These are phyloP conservation scores for Sparassis latifolia DNA, from an alignment of 1,284 basidiomycete genomes.

Conservation along the genomic window DNA sequence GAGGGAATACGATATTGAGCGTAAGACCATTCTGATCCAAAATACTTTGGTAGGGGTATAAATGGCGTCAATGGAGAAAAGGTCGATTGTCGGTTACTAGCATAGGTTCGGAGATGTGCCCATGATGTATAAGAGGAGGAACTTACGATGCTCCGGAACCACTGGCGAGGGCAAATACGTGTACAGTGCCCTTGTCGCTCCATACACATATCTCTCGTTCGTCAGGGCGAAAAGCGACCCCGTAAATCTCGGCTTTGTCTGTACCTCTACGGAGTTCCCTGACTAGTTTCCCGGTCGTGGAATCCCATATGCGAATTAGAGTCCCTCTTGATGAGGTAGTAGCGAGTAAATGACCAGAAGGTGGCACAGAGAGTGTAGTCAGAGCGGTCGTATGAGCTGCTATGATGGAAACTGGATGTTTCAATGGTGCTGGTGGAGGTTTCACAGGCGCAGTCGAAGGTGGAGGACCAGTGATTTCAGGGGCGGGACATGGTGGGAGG, in stretches of 20 bases:
- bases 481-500: constrained; percentile 70
- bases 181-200: constrained; percentile 96
- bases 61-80: constrained; percentile 72
- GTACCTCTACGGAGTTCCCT: constrained; percentile 83
- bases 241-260: constrained; percentile 90
- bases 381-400: constrained; percentile 80
- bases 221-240: constrained; percentile 73
- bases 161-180: constrained; percentile 74
- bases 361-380: constrained; percentile 71
- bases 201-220: constrained; percentile 81
- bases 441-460: constrained; percentile 33
- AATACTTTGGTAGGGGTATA: constrained; percentile 85
- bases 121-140: constrained; percentile 1
- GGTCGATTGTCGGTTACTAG: constrained; percentile 74
- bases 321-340: constrained; percentile 86
- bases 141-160: constrained; percentile 62
- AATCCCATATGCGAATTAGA: constrained; percentile 86
- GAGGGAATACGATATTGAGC: constrained; percentile 88
- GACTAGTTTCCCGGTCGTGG: constrained; percentile 66
- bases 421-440: constrained; percentile 47
- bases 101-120: constrained; percentile 3
- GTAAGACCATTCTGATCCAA: constrained; percentile 90
- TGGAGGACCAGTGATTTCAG: constrained; percentile 42
- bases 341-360: constrained; percentile 76
- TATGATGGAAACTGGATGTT: constrained; percentile 75